These are phyloP conservation scores for Leishmania turanica DNA, from an alignment of 208 protist species.

Conservation along the genomic window DNA sequence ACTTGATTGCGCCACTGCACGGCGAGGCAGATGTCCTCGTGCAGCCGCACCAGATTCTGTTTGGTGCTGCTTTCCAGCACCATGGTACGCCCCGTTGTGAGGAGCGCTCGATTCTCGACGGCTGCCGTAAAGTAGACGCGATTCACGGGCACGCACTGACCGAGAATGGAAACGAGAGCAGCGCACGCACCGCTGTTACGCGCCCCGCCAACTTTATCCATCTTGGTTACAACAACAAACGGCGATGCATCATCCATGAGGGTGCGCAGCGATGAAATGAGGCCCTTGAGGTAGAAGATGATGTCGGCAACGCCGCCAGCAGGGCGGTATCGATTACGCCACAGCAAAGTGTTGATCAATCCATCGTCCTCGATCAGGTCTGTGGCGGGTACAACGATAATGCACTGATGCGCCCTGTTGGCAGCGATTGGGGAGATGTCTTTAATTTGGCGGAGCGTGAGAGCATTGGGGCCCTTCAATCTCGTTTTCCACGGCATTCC, in stretches of 20 bases:
- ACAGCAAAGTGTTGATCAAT: conserved; percentile 58
- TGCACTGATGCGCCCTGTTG: conserved; percentile 71
- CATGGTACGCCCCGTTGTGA: conserved; percentile 30
- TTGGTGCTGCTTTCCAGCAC: conserved; percentile 56
- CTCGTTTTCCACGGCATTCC: conserved; percentile 79
- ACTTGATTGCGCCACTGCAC: conserved; percentile 61
- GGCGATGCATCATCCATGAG: conserved; percentile 63
- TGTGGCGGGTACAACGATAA: conserved; percentile 74
- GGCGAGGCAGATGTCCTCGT: conserved; percentile 68
- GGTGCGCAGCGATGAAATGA: conserved; percentile 48
- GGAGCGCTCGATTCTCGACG: conserved; percentile 42
- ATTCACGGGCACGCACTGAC: conserved; percentile 73
- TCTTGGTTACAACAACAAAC: conserved; percentile 81
- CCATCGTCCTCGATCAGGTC: conserved; percentile 76
- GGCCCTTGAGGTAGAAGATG: conserved; percentile 50
- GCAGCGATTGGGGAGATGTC: conserved; percentile 42
- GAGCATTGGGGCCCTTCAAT: conserved; percentile 43
- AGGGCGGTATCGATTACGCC: conserved; percentile 46
- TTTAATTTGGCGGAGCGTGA: conserved; percentile 39
- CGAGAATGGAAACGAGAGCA: conserved; percentile 44
- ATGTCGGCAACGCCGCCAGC: conserved; percentile 49
- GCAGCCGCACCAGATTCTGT: conserved; percentile 54
- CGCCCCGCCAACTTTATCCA: conserved; percentile 80
- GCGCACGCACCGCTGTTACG: conserved; percentile 40
- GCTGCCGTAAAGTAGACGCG: conserved; percentile 73